A percentile compares a stretch with the other conserved stretches of the same genome.
Conservation (phyloP, 345 rosid genomes). For the Angophora floribunda region DNA sequence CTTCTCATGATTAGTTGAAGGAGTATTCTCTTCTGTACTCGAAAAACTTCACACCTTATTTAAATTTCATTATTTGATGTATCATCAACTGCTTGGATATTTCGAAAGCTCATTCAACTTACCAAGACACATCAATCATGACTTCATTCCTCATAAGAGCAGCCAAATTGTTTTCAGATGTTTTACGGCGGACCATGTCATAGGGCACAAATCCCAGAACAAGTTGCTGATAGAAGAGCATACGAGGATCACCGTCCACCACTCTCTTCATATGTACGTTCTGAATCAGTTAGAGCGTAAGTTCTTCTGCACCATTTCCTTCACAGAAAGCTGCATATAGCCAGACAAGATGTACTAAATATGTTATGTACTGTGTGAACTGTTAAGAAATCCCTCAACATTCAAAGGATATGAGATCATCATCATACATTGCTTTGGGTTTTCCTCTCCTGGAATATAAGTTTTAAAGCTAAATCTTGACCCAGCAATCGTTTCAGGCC, state of each 20-base stretch:
- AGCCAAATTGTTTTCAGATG: conserved; percentile 20
- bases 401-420: background rate
- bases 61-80: background rate
- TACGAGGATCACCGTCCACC: conserved; percentile 49
- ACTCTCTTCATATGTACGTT: conserved; percentile 31
- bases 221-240: conserved; percentile 59
- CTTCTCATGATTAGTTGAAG: background rate
- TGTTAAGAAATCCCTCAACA: background rate
- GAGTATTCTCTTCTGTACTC: background rate
- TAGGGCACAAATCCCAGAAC: conserved; percentile 28
- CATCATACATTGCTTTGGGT: too few relatives aligned
- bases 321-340: background rate
- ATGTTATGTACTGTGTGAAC: background rate
- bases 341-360: background rate
- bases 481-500: too few relatives aligned
- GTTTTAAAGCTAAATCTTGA: too few relatives aligned
- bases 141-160: background rate
- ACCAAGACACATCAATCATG: background rate
- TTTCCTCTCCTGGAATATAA: too few relatives aligned
- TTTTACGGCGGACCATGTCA: conserved; percentile 45
- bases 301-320: background rate
- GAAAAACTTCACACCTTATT: background rate
- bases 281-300: conserved; percentile 42
- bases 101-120: background rate
- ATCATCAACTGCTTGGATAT: background rate